Base-by-base conservation (phyloP, 768 basidiomycete species). In the Panaeolus cyanescens region DNA sequence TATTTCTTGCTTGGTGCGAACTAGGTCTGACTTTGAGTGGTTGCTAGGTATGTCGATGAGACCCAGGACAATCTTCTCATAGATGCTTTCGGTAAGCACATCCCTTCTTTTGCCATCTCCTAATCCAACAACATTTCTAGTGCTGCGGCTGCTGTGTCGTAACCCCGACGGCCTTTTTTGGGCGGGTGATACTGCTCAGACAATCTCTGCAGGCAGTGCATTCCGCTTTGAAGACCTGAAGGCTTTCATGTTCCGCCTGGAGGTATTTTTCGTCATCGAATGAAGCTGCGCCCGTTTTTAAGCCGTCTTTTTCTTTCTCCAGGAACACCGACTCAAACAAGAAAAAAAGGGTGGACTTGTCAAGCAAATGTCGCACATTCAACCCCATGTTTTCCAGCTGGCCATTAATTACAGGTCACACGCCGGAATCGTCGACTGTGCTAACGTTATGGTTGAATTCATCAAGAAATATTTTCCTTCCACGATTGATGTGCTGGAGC, bases 161-260 rank as follows among this genome's bases (percentile, higher is more conserved):
- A 91, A 91, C 65, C 80, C 83, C 0, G 75, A 89, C 55, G 90
- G 90, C 0, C 71, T 91, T 19, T 88, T 92, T 63, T 91, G 89
- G 88, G 90, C 89, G 1, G 91, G 91, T 0, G 91, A 92, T 67
- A 91, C 91, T 0, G 89, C 91, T 0, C 91, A 92, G 64, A 89
- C 90, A 0, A 92, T 92, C 36, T 85, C 88, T 0, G 81, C 83
- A 0, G 91, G 90, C 2, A 89, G 87, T 62, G 81, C 88, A 0
- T 92, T 92, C 65, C 75, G 85, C 9, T 92, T 92, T 68, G 76
- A 88, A 58, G 88, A 91, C 42, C 68, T 92, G 55, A 91, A 86
- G 68, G 83, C 90, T 0, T 90, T 89, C 63, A 63, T 90, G 30
- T 84, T 81, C 59, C 79, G 86, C 42, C 69, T 85, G 1, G 89